These are phyloP conservation scores for Umbilicaria muhlenbergii DNA, from an alignment of 495 filamentous ascomycete species.

Conservation along the genomic window DNA sequence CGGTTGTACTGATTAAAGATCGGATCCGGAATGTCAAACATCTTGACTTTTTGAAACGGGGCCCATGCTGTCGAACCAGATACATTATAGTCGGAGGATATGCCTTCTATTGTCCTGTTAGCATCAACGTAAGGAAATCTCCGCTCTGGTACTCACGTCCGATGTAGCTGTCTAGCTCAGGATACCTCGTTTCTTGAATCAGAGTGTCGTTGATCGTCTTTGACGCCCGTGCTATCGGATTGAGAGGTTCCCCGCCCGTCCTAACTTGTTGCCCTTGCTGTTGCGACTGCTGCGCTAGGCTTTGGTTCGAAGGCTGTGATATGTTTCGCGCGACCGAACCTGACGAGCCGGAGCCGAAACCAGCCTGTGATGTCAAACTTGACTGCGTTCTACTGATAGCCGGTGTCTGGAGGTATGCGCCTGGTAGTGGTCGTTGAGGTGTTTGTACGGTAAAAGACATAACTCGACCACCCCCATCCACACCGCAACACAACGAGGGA, in stretches of 20 bases:
- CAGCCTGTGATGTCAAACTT: conserved; percentile 1
- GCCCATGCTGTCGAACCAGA: conserved; percentile 52
- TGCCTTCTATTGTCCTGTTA: conserved; percentile 42
- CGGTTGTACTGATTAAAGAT: conserved; percentile 83
- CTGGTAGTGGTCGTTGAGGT: conserved; percentile 50
- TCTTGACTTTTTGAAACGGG: conserved; percentile 70
- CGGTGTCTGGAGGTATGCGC: conserved; percentile 60
- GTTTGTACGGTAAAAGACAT: conserved; percentile 53
- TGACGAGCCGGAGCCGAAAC: conserved; percentile 1
- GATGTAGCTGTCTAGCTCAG: conserved; percentile 79
- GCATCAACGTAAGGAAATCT: conserved; percentile 1
- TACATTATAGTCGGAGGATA: conserved; percentile 84
- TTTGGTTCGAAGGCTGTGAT: background rate
- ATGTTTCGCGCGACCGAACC: conserved; percentile 3
- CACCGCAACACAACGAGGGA: background rate
- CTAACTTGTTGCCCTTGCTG: conserved; percentile 6
- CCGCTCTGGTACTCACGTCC: conserved; percentile 47
- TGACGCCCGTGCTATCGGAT: conserved; percentile 59
- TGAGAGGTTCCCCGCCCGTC: conserved; percentile 5
- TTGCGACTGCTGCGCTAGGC: background rate
- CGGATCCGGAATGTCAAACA: conserved; percentile 72
- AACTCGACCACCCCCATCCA: conserved; percentile 16
- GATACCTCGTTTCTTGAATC: conserved; percentile 59
- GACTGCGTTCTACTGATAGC: conserved; percentile 19
- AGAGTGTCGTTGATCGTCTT: conserved; percentile 70